Evolutionary conservation across 371 early-diverging fungal genomes (phyloP).

Genomic region (Rhizopus delemar): DNA sequence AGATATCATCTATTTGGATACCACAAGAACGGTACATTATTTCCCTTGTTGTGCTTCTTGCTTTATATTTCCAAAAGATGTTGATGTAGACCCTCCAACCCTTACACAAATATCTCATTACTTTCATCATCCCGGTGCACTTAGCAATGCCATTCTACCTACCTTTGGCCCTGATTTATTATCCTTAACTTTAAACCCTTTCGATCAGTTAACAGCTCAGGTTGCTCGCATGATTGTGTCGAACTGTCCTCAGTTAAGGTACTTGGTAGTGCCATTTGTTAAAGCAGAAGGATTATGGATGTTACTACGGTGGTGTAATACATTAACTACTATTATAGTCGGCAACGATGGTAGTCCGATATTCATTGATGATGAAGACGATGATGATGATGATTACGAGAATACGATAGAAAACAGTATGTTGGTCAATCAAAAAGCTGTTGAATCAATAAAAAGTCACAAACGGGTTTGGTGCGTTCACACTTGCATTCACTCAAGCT

Average conservation of each 20-base stretch:
- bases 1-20: slow-evolving; percentile 1
- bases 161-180: slow-evolving; percentile 47
- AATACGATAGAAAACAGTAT: slow-evolving; percentile 4
- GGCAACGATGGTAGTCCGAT: slow-evolving; percentile 22
- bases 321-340: slow-evolving; percentile 43
- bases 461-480: slow-evolving; percentile 53
- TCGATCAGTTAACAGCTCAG: slow-evolving; percentile 38
- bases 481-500: slow-evolving; percentile 3
- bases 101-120: slow-evolving; percentile 47
- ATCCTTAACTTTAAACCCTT: slow-evolving; percentile 40
- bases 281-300: slow-evolving; percentile 53
- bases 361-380: slow-evolving; percentile 25
- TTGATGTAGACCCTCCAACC: slow-evolving; percentile 19
- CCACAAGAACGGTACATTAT: slow-evolving; percentile 3
- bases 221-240: slow-evolving; percentile 39
- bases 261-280: slow-evolving; percentile 38
- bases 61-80: slow-evolving; percentile 37
- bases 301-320: slow-evolving; percentile 44
- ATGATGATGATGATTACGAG: slow-evolving; percentile 19
- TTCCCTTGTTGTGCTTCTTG: slow-evolving; percentile 46
- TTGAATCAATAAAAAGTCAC: slow-evolving; percentile 38
- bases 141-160: slow-evolving; percentile 46
- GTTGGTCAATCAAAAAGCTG: slow-evolving; percentile 28
- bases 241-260: slow-evolving; percentile 45
- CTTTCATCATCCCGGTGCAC: slow-evolving; percentile 48